Percentiles rank a stretch among this genome's conserved stretches.
phyloP scores from a whole-genome alignment of 2,329 filamentous ascomycete genomes.

The Chaetomiaceae sp. region DNA sequence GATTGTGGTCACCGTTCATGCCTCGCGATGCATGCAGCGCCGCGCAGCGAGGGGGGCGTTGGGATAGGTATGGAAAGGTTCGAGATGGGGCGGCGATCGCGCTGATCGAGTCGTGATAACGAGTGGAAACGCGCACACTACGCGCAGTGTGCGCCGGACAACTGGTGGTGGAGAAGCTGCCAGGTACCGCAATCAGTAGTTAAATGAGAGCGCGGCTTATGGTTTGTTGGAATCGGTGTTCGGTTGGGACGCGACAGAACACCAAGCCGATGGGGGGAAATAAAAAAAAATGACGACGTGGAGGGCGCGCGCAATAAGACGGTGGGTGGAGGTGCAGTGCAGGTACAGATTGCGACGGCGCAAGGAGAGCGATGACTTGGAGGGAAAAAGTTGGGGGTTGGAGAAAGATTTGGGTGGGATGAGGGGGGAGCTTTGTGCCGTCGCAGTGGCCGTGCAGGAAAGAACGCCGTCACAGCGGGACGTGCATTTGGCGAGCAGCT shows the following conservation, averaged over 20 bases:
- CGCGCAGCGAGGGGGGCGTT: conserved; percentile 21
- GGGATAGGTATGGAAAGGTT: background rate
- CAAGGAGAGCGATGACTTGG: conserved; percentile 21
- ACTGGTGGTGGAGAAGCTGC: conserved; percentile 20
- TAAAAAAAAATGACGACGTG: conserved; percentile 22
- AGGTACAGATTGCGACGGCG: conserved; percentile 24
- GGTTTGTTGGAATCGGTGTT: background rate
- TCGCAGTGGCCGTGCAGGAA: conserved; percentile 15
- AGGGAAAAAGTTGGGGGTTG: conserved; percentile 28
- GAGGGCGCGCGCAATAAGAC: conserved; percentile 23
- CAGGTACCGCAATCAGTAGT: conserved; percentile 16
- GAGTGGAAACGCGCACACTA: conserved; percentile 21
- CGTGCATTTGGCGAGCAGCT: conserved; percentile 12
- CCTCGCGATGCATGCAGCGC: conserved; percentile 32
- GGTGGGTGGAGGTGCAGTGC: conserved; percentile 25
- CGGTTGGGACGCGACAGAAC: conserved; percentile 15
- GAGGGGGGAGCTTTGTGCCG: conserved; percentile 21
- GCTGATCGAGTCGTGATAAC: conserved; percentile 30
- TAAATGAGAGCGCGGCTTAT: conserved; percentile 5
- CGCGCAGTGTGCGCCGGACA: background rate
- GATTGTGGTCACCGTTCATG: conserved; percentile 31
- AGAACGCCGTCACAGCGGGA: conserved; percentile 20
- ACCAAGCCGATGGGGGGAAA: conserved; percentile 6
- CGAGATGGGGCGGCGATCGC: conserved; percentile 29
- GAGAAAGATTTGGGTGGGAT: conserved; percentile 24